phyloP scores from a whole-genome alignment of 1,284 basidiomycete species.

The Cutaneotrichosporon daszewskae region DNA sequence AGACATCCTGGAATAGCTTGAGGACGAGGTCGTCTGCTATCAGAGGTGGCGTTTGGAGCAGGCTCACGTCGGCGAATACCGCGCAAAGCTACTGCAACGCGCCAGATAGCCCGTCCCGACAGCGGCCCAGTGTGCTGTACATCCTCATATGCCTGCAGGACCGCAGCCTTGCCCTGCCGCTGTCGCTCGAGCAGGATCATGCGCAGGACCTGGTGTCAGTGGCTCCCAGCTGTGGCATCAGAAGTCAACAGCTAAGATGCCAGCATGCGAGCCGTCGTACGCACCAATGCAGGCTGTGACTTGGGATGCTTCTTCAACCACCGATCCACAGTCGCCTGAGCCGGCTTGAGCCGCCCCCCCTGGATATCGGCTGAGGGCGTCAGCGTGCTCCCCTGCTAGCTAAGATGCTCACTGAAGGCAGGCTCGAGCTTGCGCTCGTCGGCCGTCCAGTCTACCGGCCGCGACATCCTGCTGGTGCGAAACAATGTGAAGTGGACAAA shows the following conservation, averaged over 20 bases:
- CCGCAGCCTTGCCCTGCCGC: conserved; percentile 8
- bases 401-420: conserved; percentile 29
- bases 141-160: conserved; percentile 21
- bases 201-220: conserved; percentile 21
- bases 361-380: conserved; percentile 32
- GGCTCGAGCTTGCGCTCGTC: conserved; percentile 39
- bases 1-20: conserved; percentile 25
- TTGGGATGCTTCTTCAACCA: conserved; percentile 38
- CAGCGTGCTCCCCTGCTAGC: neutral
- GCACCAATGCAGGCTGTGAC: conserved; percentile 38
- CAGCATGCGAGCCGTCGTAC: neutral
- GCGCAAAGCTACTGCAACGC: conserved; percentile 21
- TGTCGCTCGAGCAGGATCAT: conserved; percentile 27
- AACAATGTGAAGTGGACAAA: neutral
- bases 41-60: neutral
- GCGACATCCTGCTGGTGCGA: conserved; percentile 4
- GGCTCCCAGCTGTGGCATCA: neutral
- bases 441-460: conserved; percentile 21
- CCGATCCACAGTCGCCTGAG: conserved; percentile 22
- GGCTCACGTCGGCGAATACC: conserved; percentile 32
- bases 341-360: conserved; percentile 20
- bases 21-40: conserved; percentile 32
- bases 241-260: neutral
- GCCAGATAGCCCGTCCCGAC: conserved; percentile 26
- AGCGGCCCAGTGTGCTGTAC: conserved; percentile 25